These are phyloP conservation scores for Dactylellina parvicollis DNA, from an alignment of 2,329 filamentous ascomycete species.

Conservation along the genomic window DNA sequence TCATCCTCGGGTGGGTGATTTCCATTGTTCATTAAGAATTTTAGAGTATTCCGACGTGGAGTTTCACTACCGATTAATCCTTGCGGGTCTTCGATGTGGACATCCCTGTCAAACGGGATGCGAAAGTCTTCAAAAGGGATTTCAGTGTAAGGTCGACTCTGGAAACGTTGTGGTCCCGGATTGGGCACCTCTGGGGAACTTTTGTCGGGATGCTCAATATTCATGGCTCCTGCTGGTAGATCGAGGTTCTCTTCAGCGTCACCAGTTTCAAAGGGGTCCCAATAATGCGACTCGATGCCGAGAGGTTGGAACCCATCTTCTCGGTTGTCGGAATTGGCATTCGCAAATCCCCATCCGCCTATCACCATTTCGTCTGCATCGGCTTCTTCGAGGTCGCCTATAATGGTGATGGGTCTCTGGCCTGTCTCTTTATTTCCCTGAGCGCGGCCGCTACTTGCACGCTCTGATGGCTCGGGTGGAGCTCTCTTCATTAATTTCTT, in stretches of 20 bases:
- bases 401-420: no score
- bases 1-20: neutral
- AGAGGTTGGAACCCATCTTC: neutral
- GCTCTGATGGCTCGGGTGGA: neutral
- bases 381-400: no score
- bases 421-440: no score
- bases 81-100: constrained; percentile 14
- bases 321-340: neutral
- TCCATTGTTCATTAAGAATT: constrained; percentile 1
- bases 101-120: neutral
- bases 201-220: no score
- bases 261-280: no score
- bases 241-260: no score
- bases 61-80: neutral
- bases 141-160: neutral
- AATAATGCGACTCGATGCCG: no score
- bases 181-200: no score
- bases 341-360: neutral
- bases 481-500: constrained; percentile 20
- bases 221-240: no score
- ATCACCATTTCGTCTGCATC: no score
- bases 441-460: no score
- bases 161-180: neutral
- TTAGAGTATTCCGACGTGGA: neutral
- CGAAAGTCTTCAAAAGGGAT: neutral